phyloP scores from a whole-genome alignment of 2,329 filamentous ascomycete genomes.

The Hypoxylon sp. region DNA sequence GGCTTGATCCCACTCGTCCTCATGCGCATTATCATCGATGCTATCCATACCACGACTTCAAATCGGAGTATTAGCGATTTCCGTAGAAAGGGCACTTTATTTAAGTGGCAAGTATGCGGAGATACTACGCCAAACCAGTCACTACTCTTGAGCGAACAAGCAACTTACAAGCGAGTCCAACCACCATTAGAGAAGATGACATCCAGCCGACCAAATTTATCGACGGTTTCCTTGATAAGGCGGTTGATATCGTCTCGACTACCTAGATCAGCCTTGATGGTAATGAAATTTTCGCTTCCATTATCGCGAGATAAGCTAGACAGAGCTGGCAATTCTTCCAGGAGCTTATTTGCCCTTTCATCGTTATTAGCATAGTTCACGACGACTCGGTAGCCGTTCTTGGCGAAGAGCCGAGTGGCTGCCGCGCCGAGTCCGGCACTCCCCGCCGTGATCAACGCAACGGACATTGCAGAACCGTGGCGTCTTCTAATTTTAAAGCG shows the following conservation, averaged over 20 bases:
- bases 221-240: constrained; percentile 71
- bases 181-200: constrained; percentile 82
- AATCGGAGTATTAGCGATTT: constrained; percentile 17
- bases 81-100: background rate
- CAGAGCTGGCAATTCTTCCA: constrained; percentile 66
- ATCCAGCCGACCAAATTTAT: constrained; percentile 78
- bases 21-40: constrained; percentile 67
- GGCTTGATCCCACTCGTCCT: constrained; percentile 72
- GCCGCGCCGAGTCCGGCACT: constrained; percentile 79
- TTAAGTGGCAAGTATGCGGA: background rate
- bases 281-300: constrained; percentile 56
- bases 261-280: constrained; percentile 77
- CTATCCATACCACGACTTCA: constrained; percentile 58
- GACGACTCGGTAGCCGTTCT: constrained; percentile 76
- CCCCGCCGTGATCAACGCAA: constrained; percentile 66
- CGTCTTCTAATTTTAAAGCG: background rate
- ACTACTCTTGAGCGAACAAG: background rate
- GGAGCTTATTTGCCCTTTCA: constrained; percentile 71
- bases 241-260: constrained; percentile 70
- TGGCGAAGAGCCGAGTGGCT: constrained; percentile 76
- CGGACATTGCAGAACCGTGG: constrained; percentile 41
- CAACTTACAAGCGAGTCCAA: constrained; percentile 61
- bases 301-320: constrained; percentile 56
- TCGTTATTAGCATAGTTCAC: constrained; percentile 80
- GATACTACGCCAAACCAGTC: background rate